A percentile compares a stretch with the other conserved stretches of the same genome.
These are phyloP conservation scores for Psilocybe sp. DNA, from an alignment of 768 basidiomycete genomes.

Conservation along the genomic window DNA sequence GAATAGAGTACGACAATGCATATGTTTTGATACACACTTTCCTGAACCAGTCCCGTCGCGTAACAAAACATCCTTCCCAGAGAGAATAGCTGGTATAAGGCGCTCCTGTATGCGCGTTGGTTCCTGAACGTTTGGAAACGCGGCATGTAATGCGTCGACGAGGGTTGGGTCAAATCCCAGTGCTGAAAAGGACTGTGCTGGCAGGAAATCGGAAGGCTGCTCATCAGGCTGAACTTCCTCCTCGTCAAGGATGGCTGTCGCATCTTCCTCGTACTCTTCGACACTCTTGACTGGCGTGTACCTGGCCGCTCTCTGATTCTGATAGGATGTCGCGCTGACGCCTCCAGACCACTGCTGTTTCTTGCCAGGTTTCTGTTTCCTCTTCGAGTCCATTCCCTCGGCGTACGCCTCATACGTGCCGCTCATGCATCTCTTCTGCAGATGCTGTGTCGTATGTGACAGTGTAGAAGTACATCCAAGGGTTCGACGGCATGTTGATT, in stretches of 20 bases:
- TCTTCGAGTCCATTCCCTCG: slow-evolving; percentile 4
- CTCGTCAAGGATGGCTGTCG: slow-evolving; percentile 3
- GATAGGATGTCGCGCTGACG: no score
- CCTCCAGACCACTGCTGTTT: neutral
- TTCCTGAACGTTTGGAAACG: slow-evolving; percentile 57
- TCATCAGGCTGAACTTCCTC: neutral
- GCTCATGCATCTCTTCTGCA: slow-evolving; percentile 12
- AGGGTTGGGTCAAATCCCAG: slow-evolving; percentile 52
- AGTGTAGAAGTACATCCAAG: neutral
- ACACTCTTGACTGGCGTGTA: no score
- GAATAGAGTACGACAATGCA: neutral
- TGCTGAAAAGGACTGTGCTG: slow-evolving; percentile 35
- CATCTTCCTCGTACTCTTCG: neutral
- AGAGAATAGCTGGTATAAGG: slow-evolving; percentile 61
- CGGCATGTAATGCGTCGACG: slow-evolving; percentile 44
- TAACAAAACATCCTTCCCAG: slow-evolving; percentile 58
- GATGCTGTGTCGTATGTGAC: neutral
- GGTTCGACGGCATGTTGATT: slow-evolving; percentile 1
- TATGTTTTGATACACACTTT: slow-evolving; percentile 49
- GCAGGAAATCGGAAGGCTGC: no score
- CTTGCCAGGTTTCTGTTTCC: neutral
- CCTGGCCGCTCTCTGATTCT: no score
- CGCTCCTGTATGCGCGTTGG: slow-evolving; percentile 60
- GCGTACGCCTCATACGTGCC: slow-evolving; percentile 9
- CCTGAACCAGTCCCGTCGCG: slow-evolving; percentile 76